Conservation (phyloP, 345 rosid genomes). For the Camelina hispida region DNA sequence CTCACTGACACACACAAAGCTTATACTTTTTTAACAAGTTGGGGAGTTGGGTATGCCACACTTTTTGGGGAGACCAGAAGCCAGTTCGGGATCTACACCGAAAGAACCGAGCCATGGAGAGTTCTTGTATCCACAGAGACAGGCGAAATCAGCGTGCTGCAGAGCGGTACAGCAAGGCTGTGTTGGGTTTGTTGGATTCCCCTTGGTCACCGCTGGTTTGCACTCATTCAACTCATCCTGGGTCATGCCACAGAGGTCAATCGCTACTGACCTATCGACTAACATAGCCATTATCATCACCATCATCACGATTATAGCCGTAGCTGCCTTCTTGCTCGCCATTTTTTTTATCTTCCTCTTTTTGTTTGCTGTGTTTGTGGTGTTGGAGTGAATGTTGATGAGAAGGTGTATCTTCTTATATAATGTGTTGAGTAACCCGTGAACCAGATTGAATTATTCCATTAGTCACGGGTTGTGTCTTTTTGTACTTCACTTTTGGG, state of each 20-base stretch:
- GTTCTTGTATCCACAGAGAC: conserved; percentile 68
- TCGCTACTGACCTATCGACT: conserved; percentile 36
- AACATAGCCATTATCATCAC: background rate
- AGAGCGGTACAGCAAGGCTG: conserved; percentile 61
- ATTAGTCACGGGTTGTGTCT: background rate
- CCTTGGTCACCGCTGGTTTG: conserved; percentile 63
- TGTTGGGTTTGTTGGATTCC: conserved; percentile 57
- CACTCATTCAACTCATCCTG: conserved; percentile 60
- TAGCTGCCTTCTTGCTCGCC: conserved; percentile 27
- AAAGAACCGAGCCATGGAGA: conserved; percentile 56
- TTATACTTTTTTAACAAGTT: conserved; percentile 17
- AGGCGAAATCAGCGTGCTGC: conserved; percentile 53
- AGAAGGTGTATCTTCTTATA: background rate
- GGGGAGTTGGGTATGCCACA: conserved; percentile 26
- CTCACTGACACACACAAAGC: background rate
- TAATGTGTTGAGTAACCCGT: conserved; percentile 23
- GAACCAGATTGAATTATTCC: conserved; percentile 8
- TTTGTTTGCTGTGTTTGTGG: conserved; percentile 2
- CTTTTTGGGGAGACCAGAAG: conserved; percentile 53
- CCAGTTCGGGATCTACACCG: conserved; percentile 76
- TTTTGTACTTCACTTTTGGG: conserved; percentile 1
- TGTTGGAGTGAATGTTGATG: conserved; percentile 15
- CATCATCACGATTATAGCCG: background rate
- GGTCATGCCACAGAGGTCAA: conserved; percentile 55
- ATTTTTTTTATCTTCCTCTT: conserved; percentile 7